These are phyloP conservation scores for Malassezia yamatoensis DNA, from an alignment of 1,284 basidiomycete genomes.

Conservation along the genomic window DNA sequence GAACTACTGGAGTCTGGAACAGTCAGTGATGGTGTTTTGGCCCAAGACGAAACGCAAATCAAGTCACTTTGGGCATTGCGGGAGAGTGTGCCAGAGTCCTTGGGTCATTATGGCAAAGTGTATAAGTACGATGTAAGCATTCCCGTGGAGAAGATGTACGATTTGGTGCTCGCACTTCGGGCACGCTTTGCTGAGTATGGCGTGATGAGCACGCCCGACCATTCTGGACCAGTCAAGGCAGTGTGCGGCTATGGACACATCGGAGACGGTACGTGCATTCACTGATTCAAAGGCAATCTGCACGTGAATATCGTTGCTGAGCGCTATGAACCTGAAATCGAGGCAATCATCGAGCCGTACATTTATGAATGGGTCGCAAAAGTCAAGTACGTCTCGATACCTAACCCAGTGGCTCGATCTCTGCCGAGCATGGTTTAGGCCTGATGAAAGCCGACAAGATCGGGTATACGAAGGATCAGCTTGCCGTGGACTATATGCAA, in stretches of 20 bases:
- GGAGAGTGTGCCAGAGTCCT: slow-evolving; percentile 86
- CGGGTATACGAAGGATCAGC: slow-evolving; percentile 70
- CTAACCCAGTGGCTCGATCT: slow-evolving; percentile 63
- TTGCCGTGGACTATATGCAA: slow-evolving; percentile 78
- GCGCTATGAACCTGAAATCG: slow-evolving; percentile 70
- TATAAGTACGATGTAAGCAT: slow-evolving; percentile 98
- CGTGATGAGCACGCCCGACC: slow-evolving; percentile 56
- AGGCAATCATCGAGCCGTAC: slow-evolving; percentile 81
- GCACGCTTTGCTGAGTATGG: slow-evolving; percentile 65
- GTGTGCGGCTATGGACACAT: slow-evolving; percentile 85
- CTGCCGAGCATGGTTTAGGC: slow-evolving; percentile 92
- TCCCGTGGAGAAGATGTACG: slow-evolving; percentile 77
- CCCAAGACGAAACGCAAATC: slow-evolving; percentile 84
- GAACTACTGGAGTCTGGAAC: slow-evolving; percentile 65
- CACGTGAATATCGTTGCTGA: slow-evolving; percentile 89
- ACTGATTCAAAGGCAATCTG: slow-evolving; percentile 61
- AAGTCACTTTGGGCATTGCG: slow-evolving; percentile 81
- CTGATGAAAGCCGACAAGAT: slow-evolving; percentile 88
- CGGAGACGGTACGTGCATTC: slow-evolving; percentile 62
- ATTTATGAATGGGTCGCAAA: slow-evolving; percentile 76
- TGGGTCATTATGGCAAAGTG: slow-evolving; percentile 83
- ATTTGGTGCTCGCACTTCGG: slow-evolving; percentile 71
- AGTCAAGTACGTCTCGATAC: slow-evolving; percentile 14
- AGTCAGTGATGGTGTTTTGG: slow-evolving; percentile 81
- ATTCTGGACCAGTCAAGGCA: slow-evolving; percentile 50